Percentiles rank a stretch among this genome's conserved stretches.
Conservation (phyloP, 2,329 filamentous ascomycete species). For the Aureobasidium subglaciale region DNA sequence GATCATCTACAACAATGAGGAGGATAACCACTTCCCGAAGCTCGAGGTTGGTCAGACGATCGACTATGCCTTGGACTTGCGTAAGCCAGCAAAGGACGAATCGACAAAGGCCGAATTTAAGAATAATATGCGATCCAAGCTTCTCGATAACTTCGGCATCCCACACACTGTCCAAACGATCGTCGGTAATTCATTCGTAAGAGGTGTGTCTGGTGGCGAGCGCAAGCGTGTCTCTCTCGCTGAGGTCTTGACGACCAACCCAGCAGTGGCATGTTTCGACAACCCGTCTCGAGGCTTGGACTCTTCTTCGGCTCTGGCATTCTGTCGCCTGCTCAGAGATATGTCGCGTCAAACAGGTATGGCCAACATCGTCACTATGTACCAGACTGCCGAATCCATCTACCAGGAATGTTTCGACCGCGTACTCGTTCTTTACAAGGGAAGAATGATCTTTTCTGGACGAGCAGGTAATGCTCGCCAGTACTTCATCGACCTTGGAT, state of each 20-base stretch:
- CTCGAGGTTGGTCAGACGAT: constrained; percentile 52
- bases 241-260: constrained; percentile 41
- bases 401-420: constrained; percentile 68
- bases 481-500: constrained; percentile 63
- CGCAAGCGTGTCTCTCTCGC: constrained; percentile 55
- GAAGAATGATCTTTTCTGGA: constrained; percentile 68
- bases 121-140: constrained; percentile 57
- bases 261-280: constrained; percentile 39
- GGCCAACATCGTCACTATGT: constrained; percentile 51
- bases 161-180: constrained; percentile 50
- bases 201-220: constrained; percentile 55
- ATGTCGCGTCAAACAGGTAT: constrained; percentile 44
- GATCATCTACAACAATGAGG: constrained; percentile 40
- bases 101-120: constrained; percentile 49
- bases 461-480: constrained; percentile 51
- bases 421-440: constrained; percentile 66
- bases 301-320: constrained; percentile 53
- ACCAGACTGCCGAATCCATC: constrained; percentile 42
- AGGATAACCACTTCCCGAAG: constrained; percentile 50
- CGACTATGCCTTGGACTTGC: constrained; percentile 49
- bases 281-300: constrained; percentile 47
- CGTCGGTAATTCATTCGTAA: constrained; percentile 52
- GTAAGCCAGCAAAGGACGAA: constrained; percentile 51
- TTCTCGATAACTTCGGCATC: constrained; percentile 65
- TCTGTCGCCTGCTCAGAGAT: constrained; percentile 46